Base-by-base conservation (phyloP, 495 filamentous ascomycete genomes). In the Talaromyces borbonicus region DNA sequence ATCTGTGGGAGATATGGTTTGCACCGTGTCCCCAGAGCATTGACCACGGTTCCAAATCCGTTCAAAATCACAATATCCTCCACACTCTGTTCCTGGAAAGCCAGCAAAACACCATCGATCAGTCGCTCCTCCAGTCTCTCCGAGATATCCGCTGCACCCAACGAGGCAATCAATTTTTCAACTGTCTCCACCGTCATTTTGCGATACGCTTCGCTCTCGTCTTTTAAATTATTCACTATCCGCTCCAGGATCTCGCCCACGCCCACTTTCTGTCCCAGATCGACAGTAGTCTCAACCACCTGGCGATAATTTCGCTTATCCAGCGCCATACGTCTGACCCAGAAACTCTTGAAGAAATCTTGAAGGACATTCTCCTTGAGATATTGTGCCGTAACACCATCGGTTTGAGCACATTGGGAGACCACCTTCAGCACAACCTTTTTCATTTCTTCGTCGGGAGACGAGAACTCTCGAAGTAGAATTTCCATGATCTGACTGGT, bases 401-500 rank as follows among this genome's bases (percentile, higher is more conserved):
- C 83, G 0, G 92, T 97, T 53, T 83, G 82, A 12, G 90, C 85
- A 61, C 92, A 97, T 58, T 97, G 93, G n/a, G 88, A 95, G 12
- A 97, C 81, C 27, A 97, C 93, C 65, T 97, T 97, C 29, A 97
- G 66, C 8, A 97, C 92, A 2, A 97, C 90, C 68, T 97, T 97
- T 71, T 99, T 99, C 93, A 99, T 99, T 63, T 99, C 93, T 60
- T 99, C 93, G 52, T 99, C 93, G 0, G 90, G 92, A 2, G 88
- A 95, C 8, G 87, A 82, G 54, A 97, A 96, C 60, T 99, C 93
- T 51, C 93, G 82, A 22, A 97, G 75, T 19, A 99, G 73, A 58
- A 97, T 96, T 59, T 96, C 90, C 93, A 97, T 97, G 57, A 99
- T 95, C 61, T 97, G 90, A 49, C 80, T 85, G 29, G 90, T 97